Evolutionary conservation across 805 yeast species (phyloP), one percentile per base, ranked within the genome.

Genomic region (Wickerhamomyces rabaulensis): DNA sequence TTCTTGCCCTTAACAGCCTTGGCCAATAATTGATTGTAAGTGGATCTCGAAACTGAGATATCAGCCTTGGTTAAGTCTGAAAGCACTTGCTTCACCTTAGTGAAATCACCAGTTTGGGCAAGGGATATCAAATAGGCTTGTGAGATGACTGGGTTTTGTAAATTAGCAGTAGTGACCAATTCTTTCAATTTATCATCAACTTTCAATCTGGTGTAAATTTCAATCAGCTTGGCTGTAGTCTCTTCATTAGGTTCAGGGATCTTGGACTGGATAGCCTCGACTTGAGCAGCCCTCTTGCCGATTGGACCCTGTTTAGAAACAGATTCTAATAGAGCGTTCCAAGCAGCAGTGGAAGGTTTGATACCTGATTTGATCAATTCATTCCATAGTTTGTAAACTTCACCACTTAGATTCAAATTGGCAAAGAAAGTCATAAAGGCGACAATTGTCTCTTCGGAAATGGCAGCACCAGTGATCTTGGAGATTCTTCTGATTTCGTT

Each of bases 281-380:
- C 59, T 57, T 72, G 58, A 36, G 59, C 68, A 53, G 64, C 27
- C 63, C 58, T 47, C 54, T 64, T 31, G 54, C 48, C 6, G 55
- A 53, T 3, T 55, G 57, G 13, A 35, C 65, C 52, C 42, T 44
- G 39, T 54, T 59, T 33, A 50, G 72, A 59, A 3, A 74, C 71
- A 1, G 84, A 70, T 43, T 73, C 66, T 43, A 86, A 63, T 25
- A 84, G 69, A 43, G 76, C 70, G 44, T 82, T 80, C 89, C 89
- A 86, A 2, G 80, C 61, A 0, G 62, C 53, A n/a, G 71, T 53
- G 5, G 73, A 61, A n/a, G 80, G 80, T 1, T 50, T 50, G 16
- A 70, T 57, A 19, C 73, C 74, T 7, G 60, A 54, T 10, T 60
- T 50, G 23, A 74, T 52, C 65, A 84, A 60, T 39, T 64, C 67